Percentiles rank a stretch among this genome's conserved stretches.
phyloP scores from a whole-genome alignment of 2,329 filamentous ascomycete genomes.

The Paracorniculantispora psalliotae region DNA sequence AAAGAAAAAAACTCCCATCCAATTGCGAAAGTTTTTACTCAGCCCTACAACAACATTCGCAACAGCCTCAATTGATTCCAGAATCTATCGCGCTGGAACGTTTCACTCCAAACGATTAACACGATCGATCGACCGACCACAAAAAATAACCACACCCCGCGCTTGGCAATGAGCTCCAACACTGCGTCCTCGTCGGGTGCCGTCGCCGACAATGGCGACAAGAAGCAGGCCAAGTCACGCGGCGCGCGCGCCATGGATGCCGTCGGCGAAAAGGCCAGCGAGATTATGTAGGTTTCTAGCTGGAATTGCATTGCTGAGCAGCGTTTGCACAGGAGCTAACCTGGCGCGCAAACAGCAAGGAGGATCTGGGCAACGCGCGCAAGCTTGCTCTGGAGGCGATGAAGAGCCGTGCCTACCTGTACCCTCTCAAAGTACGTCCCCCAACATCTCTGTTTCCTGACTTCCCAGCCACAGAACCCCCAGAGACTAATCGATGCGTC shows the following conservation, averaged over 20 bases:
- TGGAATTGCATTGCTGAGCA: background rate
- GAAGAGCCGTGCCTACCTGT: conserved; percentile 74
- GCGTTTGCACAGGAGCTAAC: background rate
- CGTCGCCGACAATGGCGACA: conserved; percentile 4
- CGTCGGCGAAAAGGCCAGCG: conserved; percentile 11
- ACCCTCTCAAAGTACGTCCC: conserved; percentile 67
- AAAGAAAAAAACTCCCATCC: background rate
- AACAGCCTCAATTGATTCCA: background rate
- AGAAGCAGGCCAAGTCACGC: conserved; percentile 10
- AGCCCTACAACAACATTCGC: no score
- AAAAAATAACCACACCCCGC: background rate
- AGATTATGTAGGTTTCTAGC: background rate
- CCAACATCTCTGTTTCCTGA: background rate
- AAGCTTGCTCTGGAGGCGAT: conserved; percentile 62
- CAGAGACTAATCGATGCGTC: background rate
- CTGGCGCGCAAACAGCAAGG: conserved; percentile 40
- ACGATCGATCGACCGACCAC: background rate
- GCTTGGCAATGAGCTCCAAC: conserved; percentile 2
- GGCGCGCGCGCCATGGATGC: conserved; percentile 3
- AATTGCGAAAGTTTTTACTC: background rate
- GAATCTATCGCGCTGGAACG: background rate
- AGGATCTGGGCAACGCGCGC: conserved; percentile 67
- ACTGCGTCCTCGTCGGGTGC: background rate
- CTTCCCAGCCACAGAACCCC: background rate
- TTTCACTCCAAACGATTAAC: background rate